Conservation (phyloP, 2,329 filamentous ascomycete genomes). For the Tolypocladium capitatum region DNA sequence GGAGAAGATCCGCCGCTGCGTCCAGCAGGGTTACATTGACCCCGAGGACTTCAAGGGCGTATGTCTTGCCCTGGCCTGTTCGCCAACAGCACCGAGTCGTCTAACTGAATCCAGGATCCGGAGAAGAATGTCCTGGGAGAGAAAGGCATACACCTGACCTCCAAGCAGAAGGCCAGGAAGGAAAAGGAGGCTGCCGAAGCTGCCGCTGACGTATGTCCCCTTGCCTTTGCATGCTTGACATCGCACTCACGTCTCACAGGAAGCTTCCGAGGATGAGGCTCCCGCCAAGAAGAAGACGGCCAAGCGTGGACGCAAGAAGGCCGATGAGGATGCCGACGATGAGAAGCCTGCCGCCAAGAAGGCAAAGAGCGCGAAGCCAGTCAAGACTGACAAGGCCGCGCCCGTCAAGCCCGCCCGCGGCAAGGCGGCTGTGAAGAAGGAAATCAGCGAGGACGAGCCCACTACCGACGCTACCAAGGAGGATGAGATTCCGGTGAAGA, state of each 20-base stretch:
- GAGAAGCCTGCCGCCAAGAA: slow-evolving; percentile 23
- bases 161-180: slow-evolving; percentile 22
- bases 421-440: slow-evolving; percentile 3
- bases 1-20: slow-evolving; percentile 58
- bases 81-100: not conserved
- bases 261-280: slow-evolving; percentile 1
- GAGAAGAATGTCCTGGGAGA: slow-evolving; percentile 59
- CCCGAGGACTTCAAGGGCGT: slow-evolving; percentile 83
- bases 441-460: slow-evolving; percentile 7
- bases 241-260: not conserved
- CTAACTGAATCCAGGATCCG: slow-evolving; percentile 43
- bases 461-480: slow-evolving; percentile 4
- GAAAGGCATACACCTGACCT: slow-evolving; percentile 44
- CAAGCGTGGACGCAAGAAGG: slow-evolving; percentile 3
- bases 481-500: slow-evolving; percentile 5
- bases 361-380: slow-evolving; percentile 15
- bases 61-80: slow-evolving; percentile 25
- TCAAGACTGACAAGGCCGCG: slow-evolving; percentile 8
- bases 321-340: slow-evolving; percentile 13
- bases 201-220: slow-evolving; percentile 8
- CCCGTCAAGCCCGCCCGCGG: not conserved
- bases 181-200: slow-evolving; percentile 14
- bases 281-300: slow-evolving; percentile 12
- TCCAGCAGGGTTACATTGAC: slow-evolving; percentile 69
- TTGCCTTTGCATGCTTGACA: not conserved